These are phyloP conservation scores for Coniophora puteana DNA, from an alignment of 1,284 basidiomycete species.

Conservation along the genomic window DNA sequence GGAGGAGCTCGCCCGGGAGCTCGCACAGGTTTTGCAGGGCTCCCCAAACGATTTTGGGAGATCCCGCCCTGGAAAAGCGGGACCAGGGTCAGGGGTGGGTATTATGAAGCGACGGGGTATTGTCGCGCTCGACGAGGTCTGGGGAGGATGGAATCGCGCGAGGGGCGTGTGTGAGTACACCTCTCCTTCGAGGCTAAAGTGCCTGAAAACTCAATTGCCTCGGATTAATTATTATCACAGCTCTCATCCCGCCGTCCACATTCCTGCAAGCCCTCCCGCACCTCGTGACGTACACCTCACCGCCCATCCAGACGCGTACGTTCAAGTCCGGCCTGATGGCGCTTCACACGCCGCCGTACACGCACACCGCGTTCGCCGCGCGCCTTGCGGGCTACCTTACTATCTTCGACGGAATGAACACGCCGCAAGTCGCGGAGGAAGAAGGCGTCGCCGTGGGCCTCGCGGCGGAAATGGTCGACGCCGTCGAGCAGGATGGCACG, in stretches of 20 bases:
- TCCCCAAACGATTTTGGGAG: slow-evolving; percentile 18
- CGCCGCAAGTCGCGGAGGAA: slow-evolving; percentile 61
- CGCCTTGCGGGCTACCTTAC: slow-evolving; percentile 56
- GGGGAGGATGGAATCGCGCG: slow-evolving; percentile 97
- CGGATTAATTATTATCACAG: slow-evolving; percentile 32
- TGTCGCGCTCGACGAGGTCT: slow-evolving; percentile 90
- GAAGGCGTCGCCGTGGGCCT: slow-evolving; percentile 73
- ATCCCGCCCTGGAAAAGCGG: slow-evolving; percentile 7
- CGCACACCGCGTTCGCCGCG: slow-evolving; percentile 59
- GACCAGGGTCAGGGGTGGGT: no score
- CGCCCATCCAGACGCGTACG: slow-evolving; percentile 63
- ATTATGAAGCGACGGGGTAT: slow-evolving; percentile 74
- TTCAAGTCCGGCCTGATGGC: slow-evolving; percentile 76
- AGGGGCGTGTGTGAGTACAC: slow-evolving; percentile 79
- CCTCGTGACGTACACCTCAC: slow-evolving; percentile 65
- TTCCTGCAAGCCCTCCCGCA: slow-evolving; percentile 72
- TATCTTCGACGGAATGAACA: slow-evolving; percentile 46
- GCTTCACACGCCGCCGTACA: slow-evolving; percentile 79
- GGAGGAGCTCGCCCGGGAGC: slow-evolving; percentile 80
- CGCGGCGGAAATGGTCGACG: slow-evolving; percentile 69
- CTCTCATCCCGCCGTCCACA: slow-evolving; percentile 85
- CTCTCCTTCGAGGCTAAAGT: slow-evolving; percentile 6
- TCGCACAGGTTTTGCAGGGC: slow-evolving; percentile 72
- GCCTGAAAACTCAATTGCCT: neutral
- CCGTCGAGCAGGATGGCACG: slow-evolving; percentile 61